Conservation (phyloP, 805 yeast genomes). For the Hanseniaspora lindneri region DNA sequence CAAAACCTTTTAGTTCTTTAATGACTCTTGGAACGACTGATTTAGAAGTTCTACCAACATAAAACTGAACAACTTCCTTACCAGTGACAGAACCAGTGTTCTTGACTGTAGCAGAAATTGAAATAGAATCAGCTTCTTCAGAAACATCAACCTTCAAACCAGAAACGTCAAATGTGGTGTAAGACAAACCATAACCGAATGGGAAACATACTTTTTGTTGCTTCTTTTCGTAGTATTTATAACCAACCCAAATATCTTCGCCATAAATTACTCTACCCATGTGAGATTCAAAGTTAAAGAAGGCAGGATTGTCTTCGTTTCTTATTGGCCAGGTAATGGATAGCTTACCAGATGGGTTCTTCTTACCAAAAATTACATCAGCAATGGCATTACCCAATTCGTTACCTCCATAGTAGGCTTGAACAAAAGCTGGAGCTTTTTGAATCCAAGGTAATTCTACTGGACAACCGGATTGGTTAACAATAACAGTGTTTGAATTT, state of each 20-base stretch:
- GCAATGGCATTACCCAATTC: constrained; percentile 50
- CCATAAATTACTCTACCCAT: constrained; percentile 48
- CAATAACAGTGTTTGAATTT: constrained; percentile 41
- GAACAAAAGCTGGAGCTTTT: constrained; percentile 35
- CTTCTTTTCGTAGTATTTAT: constrained; percentile 46
- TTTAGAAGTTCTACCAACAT: constrained; percentile 30
- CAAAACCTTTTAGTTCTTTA: constrained; percentile 51
- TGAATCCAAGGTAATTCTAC: constrained; percentile 45
- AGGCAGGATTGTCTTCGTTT: constrained; percentile 46
- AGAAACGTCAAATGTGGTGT: constrained; percentile 38
- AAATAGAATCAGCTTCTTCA: constrained; percentile 23
- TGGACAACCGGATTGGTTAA: constrained; percentile 52
- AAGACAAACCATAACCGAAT: constrained; percentile 54
- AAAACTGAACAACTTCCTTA: constrained; percentile 46
- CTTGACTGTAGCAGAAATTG: constrained; percentile 32
- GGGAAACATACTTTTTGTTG: constrained; percentile 42
- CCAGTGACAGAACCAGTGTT: constrained; percentile 42
- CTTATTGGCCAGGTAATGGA: constrained; percentile 44
- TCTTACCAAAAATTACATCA: constrained; percentile 48
- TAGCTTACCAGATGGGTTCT: constrained; percentile 49
- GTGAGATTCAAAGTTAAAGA: constrained; percentile 39
- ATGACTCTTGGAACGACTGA: constrained; percentile 37
- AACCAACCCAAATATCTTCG: constrained; percentile 56
- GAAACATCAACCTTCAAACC: constrained; percentile 29
- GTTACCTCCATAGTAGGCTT: constrained; percentile 48